phyloP scores from a whole-genome alignment of 179 eudicot genomes.

The Gypsophila paniculata region DNA sequence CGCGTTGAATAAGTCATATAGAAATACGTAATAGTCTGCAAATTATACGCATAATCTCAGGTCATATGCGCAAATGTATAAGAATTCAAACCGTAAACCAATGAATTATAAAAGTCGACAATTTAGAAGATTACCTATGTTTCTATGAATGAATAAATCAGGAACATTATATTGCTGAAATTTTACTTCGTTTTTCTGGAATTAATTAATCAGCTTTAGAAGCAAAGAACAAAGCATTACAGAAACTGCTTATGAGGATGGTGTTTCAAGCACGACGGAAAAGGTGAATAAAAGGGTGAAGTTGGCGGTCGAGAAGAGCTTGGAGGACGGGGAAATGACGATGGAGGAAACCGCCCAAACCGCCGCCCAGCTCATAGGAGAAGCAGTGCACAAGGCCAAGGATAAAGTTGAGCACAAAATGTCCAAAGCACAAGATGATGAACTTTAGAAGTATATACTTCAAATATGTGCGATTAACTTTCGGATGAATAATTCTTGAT shows the following conservation, averaged over 20 bases:
- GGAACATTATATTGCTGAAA: background rate
- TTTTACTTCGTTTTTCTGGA: background rate
- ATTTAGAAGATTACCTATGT: too few species aligned
- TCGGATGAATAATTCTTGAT: too few species aligned
- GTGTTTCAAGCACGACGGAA: background rate
- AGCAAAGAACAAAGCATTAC: constrained; percentile 12
- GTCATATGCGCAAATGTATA: too few species aligned
- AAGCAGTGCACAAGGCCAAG: constrained; percentile 29
- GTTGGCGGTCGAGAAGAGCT: constrained; percentile 26
- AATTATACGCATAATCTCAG: too few species aligned
- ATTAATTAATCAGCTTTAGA: constrained; percentile 26
- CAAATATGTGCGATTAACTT: too few species aligned
- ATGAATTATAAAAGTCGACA: too few species aligned
- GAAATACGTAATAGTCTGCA: too few species aligned
- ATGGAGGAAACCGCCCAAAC: constrained; percentile 32
- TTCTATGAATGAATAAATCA: background rate
- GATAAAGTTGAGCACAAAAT: constrained; percentile 27
- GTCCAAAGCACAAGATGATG: constrained; percentile 4
- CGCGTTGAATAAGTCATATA: too few species aligned
- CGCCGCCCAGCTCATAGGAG: constrained; percentile 23
- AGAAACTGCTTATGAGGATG: background rate
- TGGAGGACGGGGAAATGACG: constrained; percentile 25
- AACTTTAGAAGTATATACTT: constrained; percentile 10
- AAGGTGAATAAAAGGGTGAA: constrained; percentile 21
- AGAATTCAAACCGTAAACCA: too few species aligned